phyloP scores from a whole-genome alignment of 1,139 yeast genomes.

The Lodderomyces pseudojiufengensis region DNA sequence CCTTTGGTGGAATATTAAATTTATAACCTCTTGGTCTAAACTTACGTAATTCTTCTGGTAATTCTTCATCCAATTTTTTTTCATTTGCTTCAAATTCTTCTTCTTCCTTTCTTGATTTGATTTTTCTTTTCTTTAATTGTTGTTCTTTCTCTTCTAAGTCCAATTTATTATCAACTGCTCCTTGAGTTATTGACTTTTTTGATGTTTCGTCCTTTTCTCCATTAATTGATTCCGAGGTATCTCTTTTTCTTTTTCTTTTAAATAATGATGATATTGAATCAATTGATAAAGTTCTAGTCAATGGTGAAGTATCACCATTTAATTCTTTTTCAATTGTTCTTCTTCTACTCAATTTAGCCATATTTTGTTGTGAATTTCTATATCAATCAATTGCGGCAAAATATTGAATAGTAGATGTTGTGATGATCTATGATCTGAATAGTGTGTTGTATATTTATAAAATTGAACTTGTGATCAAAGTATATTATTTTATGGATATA shows the following conservation, averaged over 20 bases:
- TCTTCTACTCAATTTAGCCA: slow-evolving; percentile 11
- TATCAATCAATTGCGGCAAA: not conserved
- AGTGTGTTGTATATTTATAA: no score
- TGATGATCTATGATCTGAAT: no score
- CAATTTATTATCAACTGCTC: not conserved
- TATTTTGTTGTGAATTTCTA: no score
- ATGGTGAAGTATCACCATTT: slow-evolving; percentile 12
- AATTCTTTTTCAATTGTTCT: slow-evolving; percentile 7
- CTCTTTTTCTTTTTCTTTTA: slow-evolving; percentile 26
- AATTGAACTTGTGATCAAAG: no score
- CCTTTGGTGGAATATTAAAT: slow-evolving; percentile 79
- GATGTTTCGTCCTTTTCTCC: slow-evolving; percentile 7
- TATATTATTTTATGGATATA: no score
- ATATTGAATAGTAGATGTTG: no score
- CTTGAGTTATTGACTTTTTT: slow-evolving; percentile 2
- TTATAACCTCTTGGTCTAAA: slow-evolving; percentile 67
- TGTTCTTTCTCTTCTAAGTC: not conserved
- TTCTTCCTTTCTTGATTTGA: slow-evolving; percentile 26
- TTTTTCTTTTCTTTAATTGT: slow-evolving; percentile 22
- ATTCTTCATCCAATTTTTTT: slow-evolving; percentile 49
- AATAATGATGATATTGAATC: slow-evolving; percentile 40
- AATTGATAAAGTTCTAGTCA: slow-evolving; percentile 38
- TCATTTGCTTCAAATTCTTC: slow-evolving; percentile 49
- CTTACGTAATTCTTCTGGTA: slow-evolving; percentile 63
- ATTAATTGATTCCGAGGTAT: slow-evolving; percentile 7